Evolutionary conservation across 1,284 basidiomycete genomes (phyloP).

Genomic region (Anthracocystis setariae): DNA sequence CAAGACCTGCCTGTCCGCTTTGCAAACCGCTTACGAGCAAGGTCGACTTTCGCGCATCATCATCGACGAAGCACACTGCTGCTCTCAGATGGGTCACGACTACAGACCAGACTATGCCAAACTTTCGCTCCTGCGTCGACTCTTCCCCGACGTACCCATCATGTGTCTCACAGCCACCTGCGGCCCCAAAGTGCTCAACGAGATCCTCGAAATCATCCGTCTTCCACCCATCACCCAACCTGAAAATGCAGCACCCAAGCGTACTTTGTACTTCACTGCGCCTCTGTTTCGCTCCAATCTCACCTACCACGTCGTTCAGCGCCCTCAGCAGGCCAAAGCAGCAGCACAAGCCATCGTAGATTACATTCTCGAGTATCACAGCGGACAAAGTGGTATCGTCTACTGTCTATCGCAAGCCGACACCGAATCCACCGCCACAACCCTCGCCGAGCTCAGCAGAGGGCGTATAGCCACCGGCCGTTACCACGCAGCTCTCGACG

Average conservation of each 20-base stretch:
- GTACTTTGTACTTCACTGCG: slow-evolving; percentile 85
- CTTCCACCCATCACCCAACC: slow-evolving; percentile 74
- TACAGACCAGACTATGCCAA: slow-evolving; percentile 77
- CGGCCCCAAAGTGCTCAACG: slow-evolving; percentile 79
- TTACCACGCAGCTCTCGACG: slow-evolving; percentile 72
- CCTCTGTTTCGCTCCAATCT: slow-evolving; percentile 80
- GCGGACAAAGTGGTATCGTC: slow-evolving; percentile 82
- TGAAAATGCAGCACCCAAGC: slow-evolving; percentile 73
- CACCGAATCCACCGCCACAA: slow-evolving; percentile 56
- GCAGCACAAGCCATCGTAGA: slow-evolving; percentile 72
- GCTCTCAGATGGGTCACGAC: slow-evolving; percentile 53
- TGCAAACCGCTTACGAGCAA: slow-evolving; percentile 76
- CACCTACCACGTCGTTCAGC: slow-evolving; percentile 72
- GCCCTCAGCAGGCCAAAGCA: slow-evolving; percentile 74
- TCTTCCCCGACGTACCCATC: slow-evolving; percentile 69
- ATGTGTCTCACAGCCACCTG: slow-evolving; percentile 74
- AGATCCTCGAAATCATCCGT: slow-evolving; percentile 79
- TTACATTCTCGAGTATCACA: slow-evolving; percentile 77
- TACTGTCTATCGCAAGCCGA: slow-evolving; percentile 78
- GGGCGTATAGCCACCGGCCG: slow-evolving; percentile 82
- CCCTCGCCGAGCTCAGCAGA: slow-evolving; percentile 73
- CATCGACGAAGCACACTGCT: slow-evolving; percentile 77
- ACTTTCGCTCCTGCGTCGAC: slow-evolving; percentile 52
- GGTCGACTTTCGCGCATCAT: slow-evolving; percentile 76
- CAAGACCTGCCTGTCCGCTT: slow-evolving; percentile 76